Evolutionary conservation across 148 eudicot species (phyloP).

Genomic region (Rhododendron ferrugineum): DNA sequence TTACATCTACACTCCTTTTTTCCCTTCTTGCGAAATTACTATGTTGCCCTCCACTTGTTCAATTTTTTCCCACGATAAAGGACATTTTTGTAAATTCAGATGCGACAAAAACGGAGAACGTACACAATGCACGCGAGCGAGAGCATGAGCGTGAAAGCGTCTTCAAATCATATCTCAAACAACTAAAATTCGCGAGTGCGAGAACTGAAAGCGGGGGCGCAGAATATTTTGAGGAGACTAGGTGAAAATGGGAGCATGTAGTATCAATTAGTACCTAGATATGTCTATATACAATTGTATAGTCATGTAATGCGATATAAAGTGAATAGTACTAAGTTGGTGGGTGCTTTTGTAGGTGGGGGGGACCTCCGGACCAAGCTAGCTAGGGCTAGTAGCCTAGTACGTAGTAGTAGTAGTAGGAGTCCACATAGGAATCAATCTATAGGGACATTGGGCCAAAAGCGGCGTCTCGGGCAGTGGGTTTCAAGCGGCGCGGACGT

Average conservation of each 20-base stretch:
- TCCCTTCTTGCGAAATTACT: too few relatives aligned
- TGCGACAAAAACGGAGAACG: too few relatives aligned
- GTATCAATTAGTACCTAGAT: background rate
- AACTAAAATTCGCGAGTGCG: too few relatives aligned
- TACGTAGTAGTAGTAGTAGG: background rate
- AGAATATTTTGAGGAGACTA: too few relatives aligned
- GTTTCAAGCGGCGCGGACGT: background rate
- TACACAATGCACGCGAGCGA: too few relatives aligned
- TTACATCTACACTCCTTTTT: background rate
- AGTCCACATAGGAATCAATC: background rate
- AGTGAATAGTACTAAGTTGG: background rate
- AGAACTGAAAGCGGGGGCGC: too few relatives aligned
- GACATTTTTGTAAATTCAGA: background rate
- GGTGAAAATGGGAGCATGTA: too few relatives aligned
- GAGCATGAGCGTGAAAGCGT: too few relatives aligned
- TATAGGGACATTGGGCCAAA: background rate
- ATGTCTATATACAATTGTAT: too few relatives aligned
- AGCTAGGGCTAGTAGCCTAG: background rate
- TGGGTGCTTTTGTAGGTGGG: background rate
- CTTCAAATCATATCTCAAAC: too few relatives aligned
- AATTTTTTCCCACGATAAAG: background rate
- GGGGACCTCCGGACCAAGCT: background rate
- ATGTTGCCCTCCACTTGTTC: background rate
- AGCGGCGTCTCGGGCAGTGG: slow-evolving; percentile 4
- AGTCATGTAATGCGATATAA: background rate